Percentiles rank a stretch among this genome's conserved stretches.
These are phyloP conservation scores for Silene vulgaris DNA, from an alignment of 179 eudicot genomes.

Conservation along the genomic window DNA sequence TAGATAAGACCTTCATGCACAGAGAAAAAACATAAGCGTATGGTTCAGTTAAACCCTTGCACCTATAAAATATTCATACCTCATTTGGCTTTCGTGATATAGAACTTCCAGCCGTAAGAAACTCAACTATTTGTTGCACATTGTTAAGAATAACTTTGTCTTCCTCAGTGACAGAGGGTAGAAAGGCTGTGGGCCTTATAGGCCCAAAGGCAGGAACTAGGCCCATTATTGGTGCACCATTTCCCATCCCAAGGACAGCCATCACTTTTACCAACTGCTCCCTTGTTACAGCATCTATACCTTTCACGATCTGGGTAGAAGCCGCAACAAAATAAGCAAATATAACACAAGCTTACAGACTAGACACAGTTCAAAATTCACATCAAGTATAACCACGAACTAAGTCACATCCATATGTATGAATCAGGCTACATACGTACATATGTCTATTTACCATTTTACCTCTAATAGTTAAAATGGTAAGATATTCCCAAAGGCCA, in stretches of 20 bases:
- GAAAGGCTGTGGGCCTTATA: conserved; percentile 54
- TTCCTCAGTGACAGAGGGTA: conserved; percentile 77
- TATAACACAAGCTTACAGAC: not conserved
- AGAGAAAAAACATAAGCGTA: not conserved
- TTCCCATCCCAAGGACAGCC: conserved; percentile 62
- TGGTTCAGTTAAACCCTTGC: not conserved
- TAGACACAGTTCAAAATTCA: not conserved
- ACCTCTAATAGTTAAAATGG: not conserved
- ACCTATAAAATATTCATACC: conserved; percentile 30
- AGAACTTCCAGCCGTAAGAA: conserved; percentile 72
- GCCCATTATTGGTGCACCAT: conserved; percentile 54
- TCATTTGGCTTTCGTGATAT: conserved; percentile 45
- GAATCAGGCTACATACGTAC: not conserved
- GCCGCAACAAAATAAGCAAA: conserved; percentile 4
- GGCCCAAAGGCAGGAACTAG: conserved; percentile 75
- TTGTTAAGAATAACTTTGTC: conserved; percentile 80
- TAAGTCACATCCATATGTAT: not conserved
- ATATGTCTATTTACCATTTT: not conserved
- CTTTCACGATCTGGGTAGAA: conserved; percentile 75
- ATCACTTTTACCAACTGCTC: conserved; percentile 69
- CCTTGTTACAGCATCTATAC: conserved; percentile 89
- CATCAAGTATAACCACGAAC: not conserved
- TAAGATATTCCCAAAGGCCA: not conserved
- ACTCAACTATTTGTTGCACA: conserved; percentile 70
- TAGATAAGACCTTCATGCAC: not conserved